A percentile compares a stretch with the other conserved stretches of the same genome.
phyloP scores from a whole-genome alignment of 495 filamentous ascomycete genomes.

The Penicillium lividum region DNA sequence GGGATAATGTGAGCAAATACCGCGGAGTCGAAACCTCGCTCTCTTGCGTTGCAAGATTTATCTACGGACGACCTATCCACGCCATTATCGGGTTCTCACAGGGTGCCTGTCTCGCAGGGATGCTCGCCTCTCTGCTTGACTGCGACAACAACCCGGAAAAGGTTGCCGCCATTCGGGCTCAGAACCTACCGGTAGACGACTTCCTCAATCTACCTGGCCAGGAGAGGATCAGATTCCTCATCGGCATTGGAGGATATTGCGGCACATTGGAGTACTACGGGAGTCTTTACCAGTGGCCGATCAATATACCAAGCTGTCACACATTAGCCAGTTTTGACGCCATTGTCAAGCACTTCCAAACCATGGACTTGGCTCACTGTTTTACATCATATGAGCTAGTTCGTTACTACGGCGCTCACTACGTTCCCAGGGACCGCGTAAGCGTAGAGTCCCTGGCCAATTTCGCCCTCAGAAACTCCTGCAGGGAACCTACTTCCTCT shows the following conservation, averaged over 20 bases:
- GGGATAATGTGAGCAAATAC: conserved; percentile 8
- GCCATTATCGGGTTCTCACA: conserved; percentile 10
- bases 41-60: conserved; percentile 6
- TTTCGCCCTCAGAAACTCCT: conserved; percentile 5
- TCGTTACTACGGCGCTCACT: conserved; percentile 7
- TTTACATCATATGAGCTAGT: conserved; percentile 8
- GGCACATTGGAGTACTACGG: conserved; percentile 4
- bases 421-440: conserved; percentile 1
- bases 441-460: conserved; percentile 4
- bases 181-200: conserved; percentile 2
- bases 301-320: conserved; percentile 4
- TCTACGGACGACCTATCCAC: conserved; percentile 13
- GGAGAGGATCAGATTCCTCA: conserved; percentile 2
- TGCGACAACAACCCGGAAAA: conserved; percentile 8
- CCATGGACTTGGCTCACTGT: conserved; percentile 4
- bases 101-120: conserved; percentile 5
- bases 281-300: not conserved
- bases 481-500: not conserved
- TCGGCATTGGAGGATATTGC: conserved; percentile 1
- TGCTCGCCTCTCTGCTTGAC: conserved; percentile 13
- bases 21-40: conserved; percentile 9
- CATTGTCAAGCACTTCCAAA: not conserved
- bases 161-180: conserved; percentile 3
- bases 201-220: conserved; percentile 3
- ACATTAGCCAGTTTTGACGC: conserved; percentile 1